A percentile compares a stretch with the other conserved stretches of the same genome.
Conservation (phyloP, 805 yeast genomes). For the Cyberlindnera euphorbiae region DNA sequence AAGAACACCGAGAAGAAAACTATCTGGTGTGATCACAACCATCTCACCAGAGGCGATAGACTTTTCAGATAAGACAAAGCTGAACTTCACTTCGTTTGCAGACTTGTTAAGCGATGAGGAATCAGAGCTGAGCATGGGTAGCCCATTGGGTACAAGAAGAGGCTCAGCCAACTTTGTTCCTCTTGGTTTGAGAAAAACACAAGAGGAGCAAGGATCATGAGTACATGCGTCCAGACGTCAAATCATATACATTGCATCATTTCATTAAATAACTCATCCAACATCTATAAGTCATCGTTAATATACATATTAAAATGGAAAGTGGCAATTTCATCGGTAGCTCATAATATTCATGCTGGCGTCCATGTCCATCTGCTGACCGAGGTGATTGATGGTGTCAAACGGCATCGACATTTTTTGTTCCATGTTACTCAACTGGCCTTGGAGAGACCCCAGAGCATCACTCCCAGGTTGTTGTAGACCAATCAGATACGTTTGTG, state of each 20-base stretch:
- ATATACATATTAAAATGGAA: too few species aligned
- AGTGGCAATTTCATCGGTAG: background rate
- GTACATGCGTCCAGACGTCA: too few species aligned
- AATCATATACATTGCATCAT: too few species aligned
- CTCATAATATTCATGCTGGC: background rate
- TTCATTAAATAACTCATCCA: background rate
- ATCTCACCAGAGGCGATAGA: constrained; percentile 12
- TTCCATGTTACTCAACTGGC: constrained; percentile 8
- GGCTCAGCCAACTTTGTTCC: too few species aligned
- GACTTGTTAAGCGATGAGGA: constrained; percentile 23
- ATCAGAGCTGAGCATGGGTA: background rate
- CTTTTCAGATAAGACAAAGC: constrained; percentile 21
- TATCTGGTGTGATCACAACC: background rate
- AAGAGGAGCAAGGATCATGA: too few species aligned
- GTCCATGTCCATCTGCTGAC: constrained; percentile 1
- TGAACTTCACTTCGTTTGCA: constrained; percentile 25
- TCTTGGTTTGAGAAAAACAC: too few species aligned
- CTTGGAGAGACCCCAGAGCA: background rate
- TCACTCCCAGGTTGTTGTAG: background rate
- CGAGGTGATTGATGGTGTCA: constrained; percentile 2
- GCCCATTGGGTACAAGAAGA: too few species aligned
- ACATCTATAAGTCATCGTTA: background rate
- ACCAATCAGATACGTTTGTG: too few species aligned
- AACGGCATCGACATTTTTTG: constrained; percentile 8
- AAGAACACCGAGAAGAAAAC: too few species aligned